phyloP scores from a whole-genome alignment of 106 monocot genomes.

The Triglochin maritima region DNA sequence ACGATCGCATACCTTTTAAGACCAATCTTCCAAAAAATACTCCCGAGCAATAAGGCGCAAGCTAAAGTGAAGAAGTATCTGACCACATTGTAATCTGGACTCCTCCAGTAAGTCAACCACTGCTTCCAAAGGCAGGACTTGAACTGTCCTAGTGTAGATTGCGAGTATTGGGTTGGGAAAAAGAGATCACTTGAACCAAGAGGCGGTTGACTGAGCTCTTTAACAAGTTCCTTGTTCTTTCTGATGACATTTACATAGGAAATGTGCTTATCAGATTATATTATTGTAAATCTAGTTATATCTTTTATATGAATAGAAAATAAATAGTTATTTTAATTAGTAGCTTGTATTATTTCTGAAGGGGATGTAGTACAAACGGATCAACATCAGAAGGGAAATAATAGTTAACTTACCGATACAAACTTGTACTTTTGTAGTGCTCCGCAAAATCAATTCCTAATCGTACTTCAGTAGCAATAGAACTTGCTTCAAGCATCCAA shows the following conservation, averaged over 20 bases:
- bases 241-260: conserved; percentile 10
- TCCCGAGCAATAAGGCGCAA: conserved; percentile 35
- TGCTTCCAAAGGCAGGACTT: conserved; percentile 31
- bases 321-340: too few species aligned
- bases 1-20: conserved; percentile 24
- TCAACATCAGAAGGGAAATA: background rate
- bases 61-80: conserved; percentile 22
- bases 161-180: conserved; percentile 20
- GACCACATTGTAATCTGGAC: conserved; percentile 23
- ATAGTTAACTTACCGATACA: conserved; percentile 33
- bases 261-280: background rate
- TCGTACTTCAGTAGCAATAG: conserved; percentile 25
- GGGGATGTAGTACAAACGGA: background rate
- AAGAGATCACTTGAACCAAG: conserved; percentile 18
- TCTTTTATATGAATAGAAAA: too few species aligned
- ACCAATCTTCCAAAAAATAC: conserved; percentile 64
- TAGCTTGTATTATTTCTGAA: background rate
- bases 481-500: conserved; percentile 77
- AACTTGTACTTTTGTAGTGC: conserved; percentile 25
- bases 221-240: conserved; percentile 34
- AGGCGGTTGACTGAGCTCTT: conserved; percentile 17
- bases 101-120: conserved; percentile 33
- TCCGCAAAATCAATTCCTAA: conserved; percentile 51
- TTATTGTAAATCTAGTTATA: background rate
- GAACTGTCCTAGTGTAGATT: conserved; percentile 10